A percentile compares a stretch with the other conserved stretches of the same genome.
Evolutionary conservation across 2,329 filamentous ascomycete species (phyloP).

Genomic region (Alternaria solani): DNA sequence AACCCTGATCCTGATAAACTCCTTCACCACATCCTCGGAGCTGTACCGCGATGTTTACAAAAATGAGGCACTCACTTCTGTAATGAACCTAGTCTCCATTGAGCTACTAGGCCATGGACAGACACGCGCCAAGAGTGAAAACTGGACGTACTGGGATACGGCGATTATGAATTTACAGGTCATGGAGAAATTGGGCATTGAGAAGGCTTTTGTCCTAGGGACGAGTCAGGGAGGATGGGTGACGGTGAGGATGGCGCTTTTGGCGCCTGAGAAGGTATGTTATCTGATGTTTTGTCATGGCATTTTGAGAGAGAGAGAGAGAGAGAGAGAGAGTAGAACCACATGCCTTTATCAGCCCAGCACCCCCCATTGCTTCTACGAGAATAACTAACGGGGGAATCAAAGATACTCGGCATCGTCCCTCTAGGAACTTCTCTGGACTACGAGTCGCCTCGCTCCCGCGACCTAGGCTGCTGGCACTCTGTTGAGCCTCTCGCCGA

Average conservation of each 20-base stretch:
- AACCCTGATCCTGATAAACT: constrained; percentile 61
- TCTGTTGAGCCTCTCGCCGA: constrained; percentile 43
- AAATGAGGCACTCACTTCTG: constrained; percentile 45
- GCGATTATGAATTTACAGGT: constrained; percentile 57
- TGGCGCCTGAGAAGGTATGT: constrained; percentile 56
- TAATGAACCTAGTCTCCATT: constrained; percentile 62
- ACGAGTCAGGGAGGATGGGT: constrained; percentile 65
- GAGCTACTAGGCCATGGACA: constrained; percentile 63
- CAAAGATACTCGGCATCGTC: constrained; percentile 60
- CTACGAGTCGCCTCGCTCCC: constrained; percentile 56
- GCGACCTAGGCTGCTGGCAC: constrained; percentile 60
- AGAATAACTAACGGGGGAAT: neutral
- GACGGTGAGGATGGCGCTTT: constrained; percentile 60
- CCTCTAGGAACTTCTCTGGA: constrained; percentile 63
- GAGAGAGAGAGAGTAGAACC: neutral
- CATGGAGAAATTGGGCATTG: constrained; percentile 52
- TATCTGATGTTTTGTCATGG: neutral
- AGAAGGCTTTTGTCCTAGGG: constrained; percentile 58
- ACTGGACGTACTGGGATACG: constrained; percentile 65
- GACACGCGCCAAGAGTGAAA: constrained; percentile 54
- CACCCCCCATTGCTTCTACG: neutral
- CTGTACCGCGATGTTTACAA: constrained; percentile 55
- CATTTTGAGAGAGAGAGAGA: neutral
- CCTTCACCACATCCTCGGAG: constrained; percentile 59
- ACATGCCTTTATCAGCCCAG: neutral